Base-by-base conservation (phyloP, 1,139 yeast species). In the Suhomyces maxii region DNA sequence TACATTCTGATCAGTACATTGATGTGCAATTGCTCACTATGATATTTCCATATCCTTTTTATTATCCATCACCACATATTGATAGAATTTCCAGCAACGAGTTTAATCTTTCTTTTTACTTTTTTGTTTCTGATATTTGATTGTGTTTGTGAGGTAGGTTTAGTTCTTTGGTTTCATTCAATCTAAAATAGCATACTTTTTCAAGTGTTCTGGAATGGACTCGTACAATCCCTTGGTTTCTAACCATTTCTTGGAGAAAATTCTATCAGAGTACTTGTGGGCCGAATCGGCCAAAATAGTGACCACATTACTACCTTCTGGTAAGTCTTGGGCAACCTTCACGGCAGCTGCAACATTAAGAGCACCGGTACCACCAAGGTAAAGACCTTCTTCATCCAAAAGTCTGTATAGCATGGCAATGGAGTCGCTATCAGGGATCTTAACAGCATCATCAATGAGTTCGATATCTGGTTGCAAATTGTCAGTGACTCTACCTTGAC, bases 401-500 rank as follows among this genome's bases (percentile, higher is more conserved):
- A 91, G 72, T 54, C 88, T 72, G 69, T 85, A 90, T 35, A 89
- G 72, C 97, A 90, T 91, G 40, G 74, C 81, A 57, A 91, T 89
- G 33, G 87, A 77, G 11, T 81, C 78, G 55, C 83, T 84, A 65
- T 90, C 97, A 1, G 90, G 80, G 45, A 90, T 82, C 52, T 79
- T 77, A 44, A 87, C 67, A 7, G 91, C 93, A 57, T 87, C 96
- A 57, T 89, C 86, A 41, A 88, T 77, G 23, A 79, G 60, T 13
- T 77, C 84, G 32, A 89, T 68, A 53, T 89, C 96, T 34, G 83
- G 88, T 36, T 75, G 73, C 67, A 90, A 77, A 64, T 90, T 90
- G 52, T 81, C 86, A 8, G 97, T 90, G 57, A 90, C 86, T 57
- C 97, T 79, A 40, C 96, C 97, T 68, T 90, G 97, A 34, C 97